Evolutionary conservation across 2,329 filamentous ascomycete genomes (phyloP).

Genomic region (Colletotrichum sp.): DNA sequence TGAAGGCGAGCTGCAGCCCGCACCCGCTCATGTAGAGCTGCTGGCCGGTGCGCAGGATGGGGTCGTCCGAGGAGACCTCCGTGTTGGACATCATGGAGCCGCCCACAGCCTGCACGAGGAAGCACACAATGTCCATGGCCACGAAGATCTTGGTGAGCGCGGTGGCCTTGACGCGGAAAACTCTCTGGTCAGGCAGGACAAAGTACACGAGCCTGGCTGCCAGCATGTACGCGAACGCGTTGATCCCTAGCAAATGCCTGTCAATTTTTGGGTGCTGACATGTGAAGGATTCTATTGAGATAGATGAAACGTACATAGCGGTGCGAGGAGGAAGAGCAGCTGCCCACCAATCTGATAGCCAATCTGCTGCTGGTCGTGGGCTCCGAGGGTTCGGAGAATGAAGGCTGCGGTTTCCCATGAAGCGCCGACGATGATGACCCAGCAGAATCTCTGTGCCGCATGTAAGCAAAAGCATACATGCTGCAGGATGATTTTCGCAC

Average conservation of each 20-base stretch:
- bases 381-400: slow-evolving; percentile 36
- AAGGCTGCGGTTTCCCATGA: slow-evolving; percentile 45
- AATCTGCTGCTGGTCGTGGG: slow-evolving; percentile 41
- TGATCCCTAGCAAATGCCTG: slow-evolving; percentile 36
- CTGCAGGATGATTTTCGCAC: neutral
- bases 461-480: fast-evolving
- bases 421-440: slow-evolving; percentile 45
- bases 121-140: slow-evolving; percentile 51
- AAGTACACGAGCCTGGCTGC: slow-evolving; percentile 44
- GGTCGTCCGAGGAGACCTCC: slow-evolving; percentile 22
- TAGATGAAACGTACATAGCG: slow-evolving; percentile 35
- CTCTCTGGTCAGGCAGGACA: slow-evolving; percentile 39
- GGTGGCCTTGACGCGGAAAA: slow-evolving; percentile 38
- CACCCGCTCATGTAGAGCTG: slow-evolving; percentile 45
- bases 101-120: slow-evolving; percentile 47
- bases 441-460: slow-evolving; percentile 32
- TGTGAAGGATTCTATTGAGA: neutral
- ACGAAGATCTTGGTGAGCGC: slow-evolving; percentile 51
- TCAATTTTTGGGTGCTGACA: neutral
- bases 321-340: slow-evolving; percentile 45
- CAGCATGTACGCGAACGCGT: slow-evolving; percentile 50
- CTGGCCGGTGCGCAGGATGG: slow-evolving; percentile 36
- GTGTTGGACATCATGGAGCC: slow-evolving; percentile 40
- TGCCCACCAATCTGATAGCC: slow-evolving; percentile 34
- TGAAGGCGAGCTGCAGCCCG: slow-evolving; percentile 39